Conservation (phyloP, 768 basidiomycete species). For the Termitomyces sp. region DNA sequence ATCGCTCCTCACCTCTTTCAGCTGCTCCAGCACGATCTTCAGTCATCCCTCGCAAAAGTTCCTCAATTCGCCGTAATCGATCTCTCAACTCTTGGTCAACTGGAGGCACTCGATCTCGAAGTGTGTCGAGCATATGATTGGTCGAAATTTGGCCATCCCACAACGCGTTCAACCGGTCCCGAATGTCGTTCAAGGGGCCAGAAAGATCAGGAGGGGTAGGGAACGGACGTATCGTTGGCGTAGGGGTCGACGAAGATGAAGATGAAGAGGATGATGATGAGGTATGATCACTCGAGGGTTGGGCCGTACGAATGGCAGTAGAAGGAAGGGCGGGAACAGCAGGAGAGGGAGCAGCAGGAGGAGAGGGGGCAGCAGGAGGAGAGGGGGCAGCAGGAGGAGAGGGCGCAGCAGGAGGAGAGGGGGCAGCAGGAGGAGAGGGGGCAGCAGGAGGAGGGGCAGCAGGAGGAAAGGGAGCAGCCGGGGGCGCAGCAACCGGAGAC, state of each 20-base stretch:
- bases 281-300: conserved; percentile 28
- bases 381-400: too few relatives aligned
- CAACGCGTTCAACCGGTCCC: conserved; percentile 56
- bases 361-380: not conserved
- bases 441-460: too few relatives aligned
- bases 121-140: conserved; percentile 58
- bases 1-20: conserved; percentile 15
- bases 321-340: not conserved
- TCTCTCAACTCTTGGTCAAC: conserved; percentile 39
- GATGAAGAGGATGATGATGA: not conserved
- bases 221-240: conserved; percentile 26
- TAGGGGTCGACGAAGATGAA: conserved; percentile 32
- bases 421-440: too few relatives aligned
- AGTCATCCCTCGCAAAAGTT: conserved; percentile 36
- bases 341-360: conserved; percentile 11
- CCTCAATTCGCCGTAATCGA: conserved; percentile 44
- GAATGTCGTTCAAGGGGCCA: conserved; percentile 53
- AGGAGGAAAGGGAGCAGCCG: too few relatives aligned
- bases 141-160: conserved; percentile 60
- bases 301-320: conserved; percentile 10
- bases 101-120: conserved; percentile 45
- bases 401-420: too few relatives aligned
- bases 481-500: conserved; percentile 13
- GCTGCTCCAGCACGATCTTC: conserved; percentile 30
- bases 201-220: conserved; percentile 40